Base-by-base conservation (phyloP, 768 basidiomycete genomes). In the Mycena metata region DNA sequence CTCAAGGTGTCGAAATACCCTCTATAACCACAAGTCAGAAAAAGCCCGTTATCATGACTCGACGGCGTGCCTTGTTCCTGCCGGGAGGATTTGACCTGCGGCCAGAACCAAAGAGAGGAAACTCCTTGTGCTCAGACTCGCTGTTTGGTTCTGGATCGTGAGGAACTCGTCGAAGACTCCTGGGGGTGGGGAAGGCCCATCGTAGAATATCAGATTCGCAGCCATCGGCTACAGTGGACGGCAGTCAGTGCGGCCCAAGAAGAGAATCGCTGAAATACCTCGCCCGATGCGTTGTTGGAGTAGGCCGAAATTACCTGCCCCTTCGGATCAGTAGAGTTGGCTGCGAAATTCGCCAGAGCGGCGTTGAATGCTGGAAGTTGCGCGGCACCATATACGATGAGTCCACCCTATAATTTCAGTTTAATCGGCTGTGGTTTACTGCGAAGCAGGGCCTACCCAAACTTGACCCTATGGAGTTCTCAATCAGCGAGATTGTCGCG, bases 111-210 rank as follows among this genome's bases (percentile, higher is more conserved):
- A 74, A 1, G 82, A 82, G 2, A 78, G 24, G 70, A 85, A 86
- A 8, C 79, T 79, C 6, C 83, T 77, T 0, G 84, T 84, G 2
- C 64, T 72, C 2, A 88, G 73, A 64, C 86, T 81, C 60, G 75
- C 74, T 4, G 73, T 73, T 21, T 85, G 51, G 19, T 72, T 58
- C 3, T 84, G 83, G 42, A 89, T 85, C 1, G 79, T 77, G 24
- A 88, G 69, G 76, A 87, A 86, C 9, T 80, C 81, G 64, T 89
- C 86, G 68, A 88, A 89, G 30, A 87, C 81, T 0, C 85, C 87
- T 0, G 69, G 62, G 0, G 87, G 88, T 0, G 82, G 83, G 0
- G 75, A 80, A 17, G 89, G 89, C 0, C 70, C 85, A 70, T 91
- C 86, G 70, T 91, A 91, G 76, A 91, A 91, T 23, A 91, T 58